phyloP scores from a whole-genome alignment of 2,329 filamentous ascomycete species.

The Aspergillus viridinutans region DNA sequence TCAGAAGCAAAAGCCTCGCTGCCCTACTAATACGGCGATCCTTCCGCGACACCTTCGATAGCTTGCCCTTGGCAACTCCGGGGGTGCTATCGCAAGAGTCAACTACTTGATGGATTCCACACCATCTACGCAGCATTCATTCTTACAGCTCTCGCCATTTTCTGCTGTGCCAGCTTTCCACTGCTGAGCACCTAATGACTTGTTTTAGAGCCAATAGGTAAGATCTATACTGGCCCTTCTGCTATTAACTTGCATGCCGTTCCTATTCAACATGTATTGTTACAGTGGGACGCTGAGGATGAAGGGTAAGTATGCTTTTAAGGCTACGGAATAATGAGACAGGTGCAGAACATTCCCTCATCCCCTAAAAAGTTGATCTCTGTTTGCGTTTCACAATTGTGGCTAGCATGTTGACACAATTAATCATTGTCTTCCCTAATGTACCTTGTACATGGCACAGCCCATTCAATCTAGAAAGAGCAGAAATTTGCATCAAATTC shows the following conservation, averaged over 20 bases:
- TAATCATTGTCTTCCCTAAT: not conserved
- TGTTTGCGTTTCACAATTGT: not conserved
- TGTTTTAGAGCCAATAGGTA: not conserved
- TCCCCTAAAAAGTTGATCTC: not conserved
- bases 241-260: not conserved
- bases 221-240: not conserved
- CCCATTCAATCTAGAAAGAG: too few species aligned
- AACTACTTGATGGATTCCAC: not conserved
- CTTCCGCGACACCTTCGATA: slow-evolving; percentile 38
- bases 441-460: not conserved
- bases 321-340: not conserved
- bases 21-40: slow-evolving; percentile 59
- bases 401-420: not conserved
- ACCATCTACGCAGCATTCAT: not conserved
- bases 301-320: not conserved
- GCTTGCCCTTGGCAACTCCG: not conserved
- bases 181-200: not conserved
- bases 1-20: slow-evolving; percentile 47
- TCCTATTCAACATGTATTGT: not conserved
- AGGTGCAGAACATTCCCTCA: not conserved
- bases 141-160: not conserved
- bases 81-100: not conserved
- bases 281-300: not conserved
- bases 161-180: not conserved
- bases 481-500: too few species aligned